Conservation (phyloP, 495 filamentous ascomycete genomes). For the Annulohypoxylon stygium region DNA sequence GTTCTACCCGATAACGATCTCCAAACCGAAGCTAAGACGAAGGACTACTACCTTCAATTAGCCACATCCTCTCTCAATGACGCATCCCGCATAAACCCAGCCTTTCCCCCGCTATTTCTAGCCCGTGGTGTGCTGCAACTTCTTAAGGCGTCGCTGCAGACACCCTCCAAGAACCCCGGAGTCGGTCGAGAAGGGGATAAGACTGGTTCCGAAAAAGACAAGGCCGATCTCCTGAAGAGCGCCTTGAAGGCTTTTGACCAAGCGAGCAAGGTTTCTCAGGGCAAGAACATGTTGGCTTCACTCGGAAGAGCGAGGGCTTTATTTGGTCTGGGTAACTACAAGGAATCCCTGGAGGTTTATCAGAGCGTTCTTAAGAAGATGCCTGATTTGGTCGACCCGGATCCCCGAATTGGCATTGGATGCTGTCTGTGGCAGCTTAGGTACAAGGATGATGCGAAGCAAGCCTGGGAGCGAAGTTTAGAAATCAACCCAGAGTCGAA, state of each 20-base stretch:
- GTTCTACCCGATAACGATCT: slow-evolving; percentile 71
- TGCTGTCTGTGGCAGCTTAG: slow-evolving; percentile 96
- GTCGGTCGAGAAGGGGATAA: slow-evolving; percentile 60
- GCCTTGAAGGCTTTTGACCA: slow-evolving; percentile 94
- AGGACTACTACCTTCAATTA: slow-evolving; percentile 91
- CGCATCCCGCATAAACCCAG: slow-evolving; percentile 90
- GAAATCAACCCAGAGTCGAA: slow-evolving; percentile 91
- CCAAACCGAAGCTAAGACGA: slow-evolving; percentile 81
- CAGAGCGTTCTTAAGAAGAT: slow-evolving; percentile 86
- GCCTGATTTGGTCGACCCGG: slow-evolving; percentile 91
- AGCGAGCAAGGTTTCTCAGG: slow-evolving; percentile 82
- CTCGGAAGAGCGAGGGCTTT: slow-evolving; percentile 87
- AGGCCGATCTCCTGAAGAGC: slow-evolving; percentile 81
- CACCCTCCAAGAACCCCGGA: slow-evolving; percentile 74
- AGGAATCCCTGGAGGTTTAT: slow-evolving; percentile 84
- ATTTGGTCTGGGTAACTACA: slow-evolving; percentile 84
- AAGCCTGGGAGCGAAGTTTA: slow-evolving; percentile 88
- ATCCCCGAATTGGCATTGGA: slow-evolving; percentile 93
- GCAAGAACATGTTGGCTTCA: slow-evolving; percentile 89
- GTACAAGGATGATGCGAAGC: slow-evolving; percentile 90
- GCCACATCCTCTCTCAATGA: slow-evolving; percentile 93
- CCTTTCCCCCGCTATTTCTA: slow-evolving; percentile 87
- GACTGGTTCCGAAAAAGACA: slow-evolving; percentile 71
- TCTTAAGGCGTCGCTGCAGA: slow-evolving; percentile 85
- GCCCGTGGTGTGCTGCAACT: slow-evolving; percentile 93